Conservation (phyloP, 805 yeast species). For the Cyberlindnera xishuangbannaensis region DNA sequence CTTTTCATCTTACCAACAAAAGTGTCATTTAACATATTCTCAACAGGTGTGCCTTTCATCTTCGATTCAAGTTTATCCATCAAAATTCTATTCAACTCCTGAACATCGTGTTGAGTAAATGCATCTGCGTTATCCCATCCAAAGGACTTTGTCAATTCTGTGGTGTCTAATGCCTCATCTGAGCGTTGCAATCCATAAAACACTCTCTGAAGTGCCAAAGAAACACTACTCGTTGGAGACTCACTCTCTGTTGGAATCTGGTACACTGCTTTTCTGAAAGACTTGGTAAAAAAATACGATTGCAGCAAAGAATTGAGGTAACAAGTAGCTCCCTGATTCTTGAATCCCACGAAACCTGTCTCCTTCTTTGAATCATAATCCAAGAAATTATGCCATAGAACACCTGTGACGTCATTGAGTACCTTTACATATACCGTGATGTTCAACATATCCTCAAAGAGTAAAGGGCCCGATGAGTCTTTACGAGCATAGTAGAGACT, state of each 20-base stretch:
- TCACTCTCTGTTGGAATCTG: conserved; percentile 77
- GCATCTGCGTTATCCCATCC: conserved; percentile 98
- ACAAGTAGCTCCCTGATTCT: conserved; percentile 98
- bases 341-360: conserved; percentile 90
- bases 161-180: conserved; percentile 71
- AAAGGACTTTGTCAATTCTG: conserved; percentile 82
- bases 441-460: conserved; percentile 52
- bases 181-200: conserved; percentile 78
- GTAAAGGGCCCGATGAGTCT: conserved; percentile 18
- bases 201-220: conserved; percentile 80
- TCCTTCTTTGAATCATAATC: conserved; percentile 81
- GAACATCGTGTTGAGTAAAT: conserved; percentile 97
- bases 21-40: conserved; percentile 66
- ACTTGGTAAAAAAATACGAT: conserved; percentile 79
- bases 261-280: conserved; percentile 80
- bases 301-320: conserved; percentile 89
- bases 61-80: conserved; percentile 91
- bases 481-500: conserved; percentile 18
- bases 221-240: conserved; percentile 48
- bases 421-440: conserved; percentile 74
- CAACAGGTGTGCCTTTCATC: conserved; percentile 85
- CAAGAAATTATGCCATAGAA: conserved; percentile 82
- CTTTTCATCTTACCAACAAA: conserved; percentile 98
- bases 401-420: conserved; percentile 87
- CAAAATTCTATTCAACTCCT: conserved; percentile 87